Base-by-base conservation (phyloP, 768 basidiomycete species). In the Podaxis mareebaensis region DNA sequence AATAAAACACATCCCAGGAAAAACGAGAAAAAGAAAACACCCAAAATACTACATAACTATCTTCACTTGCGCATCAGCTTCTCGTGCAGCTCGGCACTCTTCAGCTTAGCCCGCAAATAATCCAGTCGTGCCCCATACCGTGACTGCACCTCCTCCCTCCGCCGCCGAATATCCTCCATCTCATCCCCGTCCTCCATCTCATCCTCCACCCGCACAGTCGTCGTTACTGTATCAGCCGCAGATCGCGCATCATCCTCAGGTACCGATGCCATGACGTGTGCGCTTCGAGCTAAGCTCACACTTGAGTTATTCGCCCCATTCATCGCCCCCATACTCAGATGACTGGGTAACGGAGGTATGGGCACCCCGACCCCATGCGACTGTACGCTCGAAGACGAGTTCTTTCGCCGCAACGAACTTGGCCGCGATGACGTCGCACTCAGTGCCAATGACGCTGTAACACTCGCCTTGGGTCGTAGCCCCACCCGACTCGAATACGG, bases 11-110 rank as follows among this genome's bases (percentile, higher is more conserved):
- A 61, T 33, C 26, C n/a, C 42, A 61, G 36, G 24, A 38, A 42
- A 48, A 48, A 39, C 3, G 30, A 33, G 30, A 33, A 10, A 33
- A 64, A 58, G 33, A 44, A 44, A n/a, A 51, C 24, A 26, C 8
- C 7, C 48, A 51, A 22, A 39, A 53, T 33, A 61, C 40, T 33
- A 30, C 51, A 60, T 60, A 64, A 22, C 53, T 66, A 51, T 44
- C 62, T 63, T 69, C 72, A 87, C 72, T 83, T 88, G 71, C 83
- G 85, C 78, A 90, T 67, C 67, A 94, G 75, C 72, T 92, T 91
- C 78, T 94, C 93, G 66, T 90, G 90, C 69, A 94, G 72, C 76
- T 93, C 89, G 1, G 91, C 92, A 20, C 90, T 89, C 75, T 92
- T 93, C 71, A 94, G 71, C 75, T 90, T 89, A 40, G 92, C 92